Evolutionary conservation across 164 flowering plant genomes (phyloP), one percentile per base, ranked within the genome.

Genomic region (Magnolia changhungtana): DNA sequence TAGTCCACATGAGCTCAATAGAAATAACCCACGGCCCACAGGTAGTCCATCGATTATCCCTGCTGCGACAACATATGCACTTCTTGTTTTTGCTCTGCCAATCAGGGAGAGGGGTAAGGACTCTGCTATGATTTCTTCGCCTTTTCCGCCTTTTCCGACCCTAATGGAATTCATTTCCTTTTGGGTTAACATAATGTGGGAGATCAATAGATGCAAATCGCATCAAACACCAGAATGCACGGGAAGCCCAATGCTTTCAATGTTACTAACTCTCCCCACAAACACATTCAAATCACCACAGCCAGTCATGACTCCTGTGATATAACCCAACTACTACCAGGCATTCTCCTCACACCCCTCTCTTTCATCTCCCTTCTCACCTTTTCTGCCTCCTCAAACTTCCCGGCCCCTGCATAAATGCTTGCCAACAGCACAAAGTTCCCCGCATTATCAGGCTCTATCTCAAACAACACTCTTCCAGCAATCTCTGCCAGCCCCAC

Each of bases 401-500:
- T 86, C 71, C 92, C 94, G 0, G 82, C 81, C 74, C 78, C 78
- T 2, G 87, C 82, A 81, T 92, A 92, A 50, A 88, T 84, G 68
- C 80, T 90, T 0, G 84, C 88, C 84, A 90, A 77, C 76, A 87
- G 52, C 50, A 90, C 87, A 82, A 83, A 90, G 74, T 92, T 89
- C 10, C 88, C 91, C 7, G 90, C 84, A 83, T 92, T 90, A 11
- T 88, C 81, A 4, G 92, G 94, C 76, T 92, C 97, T 24, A 92
- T 80, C 80, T 90, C 89, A 77, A 86, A 82, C 84, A 92, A 80
- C 45, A 85, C 89, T 71, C 79, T 83, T 16, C 82, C 91, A 11
- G 94, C 90, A 80, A 83, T 84, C 81, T 89, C 90, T 5, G 92
- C 94, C 10, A 90, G 83, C 77, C 84, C 89, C 74, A 90, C 85